Percentiles rank a stretch among this genome's conserved stretches.
These are phyloP conservation scores for Cicer cuneatum DNA, from an alignment of 306 rosid species.

Conservation along the genomic window DNA sequence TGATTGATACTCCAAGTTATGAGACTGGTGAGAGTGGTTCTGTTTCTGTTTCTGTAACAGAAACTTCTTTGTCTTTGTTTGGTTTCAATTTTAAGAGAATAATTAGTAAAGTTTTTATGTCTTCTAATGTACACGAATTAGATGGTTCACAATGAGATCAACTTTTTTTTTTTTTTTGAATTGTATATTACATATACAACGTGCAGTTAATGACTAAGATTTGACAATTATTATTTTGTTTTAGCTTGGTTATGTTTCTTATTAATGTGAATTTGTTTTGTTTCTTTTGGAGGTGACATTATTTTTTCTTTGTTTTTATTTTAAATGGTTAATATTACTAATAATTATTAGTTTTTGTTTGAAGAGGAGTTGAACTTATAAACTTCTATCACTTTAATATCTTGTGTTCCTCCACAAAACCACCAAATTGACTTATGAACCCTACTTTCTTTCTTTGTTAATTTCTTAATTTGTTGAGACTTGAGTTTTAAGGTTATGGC, in stretches of 20 bases:
- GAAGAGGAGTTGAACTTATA: too few relatives aligned
- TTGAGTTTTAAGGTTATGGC: too few relatives aligned
- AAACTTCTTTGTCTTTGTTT: conserved; percentile 58
- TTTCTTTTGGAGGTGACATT: conserved; percentile 1
- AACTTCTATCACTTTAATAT: too few relatives aligned
- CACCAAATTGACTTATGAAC: too few relatives aligned
- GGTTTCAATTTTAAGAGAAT: conserved; percentile 72
- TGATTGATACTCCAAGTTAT: conserved; percentile 49
- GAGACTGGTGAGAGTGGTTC: conserved; percentile 45
- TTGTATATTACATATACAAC: background rate
- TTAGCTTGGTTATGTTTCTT: conserved; percentile 22
- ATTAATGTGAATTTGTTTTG: conserved; percentile 14
- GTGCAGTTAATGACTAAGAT: background rate
- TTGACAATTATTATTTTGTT: background rate
- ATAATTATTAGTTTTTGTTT: too few relatives aligned
- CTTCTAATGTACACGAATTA: conserved; percentile 50
- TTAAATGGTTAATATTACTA: too few relatives aligned
- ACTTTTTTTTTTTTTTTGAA: background rate
- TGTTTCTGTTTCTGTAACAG: conserved; percentile 42
- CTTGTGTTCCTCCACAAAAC: too few relatives aligned
- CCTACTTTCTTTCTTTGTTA: too few relatives aligned
- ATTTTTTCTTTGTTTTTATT: background rate
- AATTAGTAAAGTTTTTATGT: conserved; percentile 66
- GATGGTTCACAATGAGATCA: conserved; percentile 41
- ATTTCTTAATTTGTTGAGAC: too few relatives aligned